Evolutionary conservation across 2,329 filamentous ascomycete species (phyloP), one percentile per base, ranked within the genome.

Genomic region (Hypoxylon sp.): DNA sequence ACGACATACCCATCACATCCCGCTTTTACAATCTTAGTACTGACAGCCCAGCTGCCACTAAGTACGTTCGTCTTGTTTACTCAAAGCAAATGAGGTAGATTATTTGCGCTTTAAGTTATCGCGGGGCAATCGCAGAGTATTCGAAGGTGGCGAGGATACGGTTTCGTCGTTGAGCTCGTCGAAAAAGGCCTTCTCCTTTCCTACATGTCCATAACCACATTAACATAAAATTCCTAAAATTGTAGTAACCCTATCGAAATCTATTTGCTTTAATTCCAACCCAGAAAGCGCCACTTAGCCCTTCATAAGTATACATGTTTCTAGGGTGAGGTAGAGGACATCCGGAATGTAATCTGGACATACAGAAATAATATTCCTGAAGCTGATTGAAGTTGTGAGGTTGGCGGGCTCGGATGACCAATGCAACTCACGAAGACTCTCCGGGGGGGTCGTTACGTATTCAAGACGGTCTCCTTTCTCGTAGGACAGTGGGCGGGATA

Each of bases 1-100:
- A 63, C 60, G 14, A 77, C 75, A 58, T 77, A 77, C 75, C 73
- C 75, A 76, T 77, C 67, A 77, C 75, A 75, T 73, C 72, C 74
- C 73, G 61, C 42, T 70, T 55, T 74, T 61, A 70, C 68, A 70
- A 71, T 69, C 58, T 50, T 60, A 64, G 59, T 58, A 73, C 67
- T 64, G 69, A 72, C 72, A 73, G 73, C 61, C 63, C 72, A 70
- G 70, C 70, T 69, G 65, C 53, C 65, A 59, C 62, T 64, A 17
- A 52, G 24, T 51, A 29, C 39, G 57, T 33, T 71, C 54, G 54
- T 62, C 46, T 67, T 64, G 59, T 60, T 44, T 59, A 57, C 19
- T 61, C 22, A 52, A 50, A 63, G 56, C 39, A 58, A 66, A 42
- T 44, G 29, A 10, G 39, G 39, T 60, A 24, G 9, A 62, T 52